A percentile compares a stretch with the other conserved stretches of the same genome.
Conservation (phyloP, 352 stramenopile genomes). For the Chrysophaeum taylorii region DNA sequence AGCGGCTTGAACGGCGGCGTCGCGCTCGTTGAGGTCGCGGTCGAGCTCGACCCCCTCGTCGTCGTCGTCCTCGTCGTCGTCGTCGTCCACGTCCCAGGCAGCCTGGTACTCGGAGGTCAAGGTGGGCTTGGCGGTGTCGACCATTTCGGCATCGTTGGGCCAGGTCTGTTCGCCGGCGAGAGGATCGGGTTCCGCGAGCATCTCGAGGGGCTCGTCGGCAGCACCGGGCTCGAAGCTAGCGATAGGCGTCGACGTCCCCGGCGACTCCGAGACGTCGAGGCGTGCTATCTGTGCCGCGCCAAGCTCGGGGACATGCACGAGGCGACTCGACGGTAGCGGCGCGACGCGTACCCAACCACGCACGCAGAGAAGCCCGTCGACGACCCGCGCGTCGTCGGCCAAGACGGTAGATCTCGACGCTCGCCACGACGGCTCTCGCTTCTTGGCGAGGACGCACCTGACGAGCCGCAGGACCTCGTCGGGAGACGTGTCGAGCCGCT, state of each 20-base stretch:
- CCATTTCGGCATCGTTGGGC: conserved; percentile 44
- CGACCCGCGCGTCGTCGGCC: conserved; percentile 38
- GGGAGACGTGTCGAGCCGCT: conserved; percentile 18
- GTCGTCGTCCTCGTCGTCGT: conserved; percentile 42
- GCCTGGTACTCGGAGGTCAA: conserved; percentile 81
- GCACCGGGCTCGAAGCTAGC: conserved; percentile 38
- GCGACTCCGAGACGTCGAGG: background rate
- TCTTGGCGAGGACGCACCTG: too few relatives aligned
- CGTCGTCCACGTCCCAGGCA: conserved; percentile 72
- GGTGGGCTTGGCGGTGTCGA: conserved; percentile 27
- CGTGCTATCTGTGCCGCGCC: conserved; percentile 74
- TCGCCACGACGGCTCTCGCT: too few relatives aligned
- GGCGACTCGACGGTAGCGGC: conserved; percentile 82
- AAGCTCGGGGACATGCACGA: conserved; percentile 89
- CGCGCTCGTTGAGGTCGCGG: conserved; percentile 45
- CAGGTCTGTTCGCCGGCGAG: conserved; percentile 96
- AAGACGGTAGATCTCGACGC: too few relatives aligned
- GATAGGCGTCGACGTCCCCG: background rate
- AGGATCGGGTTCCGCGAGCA: conserved; percentile 77
- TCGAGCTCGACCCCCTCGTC: conserved; percentile 44
- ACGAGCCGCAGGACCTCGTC: conserved; percentile 40
- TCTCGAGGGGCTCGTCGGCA: conserved; percentile 51
- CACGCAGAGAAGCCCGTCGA: conserved; percentile 35
- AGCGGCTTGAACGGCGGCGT: conserved; percentile 33
- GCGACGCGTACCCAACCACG: conserved; percentile 87